Evolutionary conservation across 192 early-diverging fungal genomes (phyloP).

Genomic region (Phycomyces blakesleeanus): DNA sequence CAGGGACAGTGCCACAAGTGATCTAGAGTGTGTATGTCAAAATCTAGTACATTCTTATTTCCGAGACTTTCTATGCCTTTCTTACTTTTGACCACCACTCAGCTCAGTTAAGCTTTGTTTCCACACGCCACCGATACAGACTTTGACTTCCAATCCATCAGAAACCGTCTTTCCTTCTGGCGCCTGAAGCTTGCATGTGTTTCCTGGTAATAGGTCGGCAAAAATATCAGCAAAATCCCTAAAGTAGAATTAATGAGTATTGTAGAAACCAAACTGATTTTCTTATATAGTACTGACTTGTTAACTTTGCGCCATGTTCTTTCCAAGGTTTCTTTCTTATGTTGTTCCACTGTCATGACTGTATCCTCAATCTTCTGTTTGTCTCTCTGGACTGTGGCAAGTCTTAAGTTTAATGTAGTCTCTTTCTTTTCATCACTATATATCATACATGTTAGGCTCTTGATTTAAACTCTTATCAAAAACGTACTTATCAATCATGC

Average conservation of each 20-base stretch:
- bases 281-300: constrained; percentile 42
- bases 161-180: constrained; percentile 77
- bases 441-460: background rate
- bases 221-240: constrained; percentile 97
- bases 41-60: too few relatives aligned
- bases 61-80: background rate
- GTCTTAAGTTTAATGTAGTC: constrained; percentile 73
- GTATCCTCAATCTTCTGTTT: constrained; percentile 96
- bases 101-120: constrained; percentile 94
- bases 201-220: constrained; percentile 89
- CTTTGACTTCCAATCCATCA: constrained; percentile 90
- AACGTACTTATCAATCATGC: constrained; percentile 82
- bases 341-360: constrained; percentile 80
- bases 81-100: constrained; percentile 90
- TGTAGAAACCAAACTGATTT: background rate
- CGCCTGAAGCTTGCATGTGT: constrained; percentile 82
- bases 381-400: constrained; percentile 85
- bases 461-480: background rate
- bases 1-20: constrained; percentile 92
- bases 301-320: constrained; percentile 92
- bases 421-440: constrained; percentile 88
- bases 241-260: background rate
- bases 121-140: constrained; percentile 94
- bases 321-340: constrained; percentile 86
- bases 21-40: constrained; percentile 49